Conservation (phyloP, 2,329 filamentous ascomycete genomes). For the Phialophora chinensis region DNA sequence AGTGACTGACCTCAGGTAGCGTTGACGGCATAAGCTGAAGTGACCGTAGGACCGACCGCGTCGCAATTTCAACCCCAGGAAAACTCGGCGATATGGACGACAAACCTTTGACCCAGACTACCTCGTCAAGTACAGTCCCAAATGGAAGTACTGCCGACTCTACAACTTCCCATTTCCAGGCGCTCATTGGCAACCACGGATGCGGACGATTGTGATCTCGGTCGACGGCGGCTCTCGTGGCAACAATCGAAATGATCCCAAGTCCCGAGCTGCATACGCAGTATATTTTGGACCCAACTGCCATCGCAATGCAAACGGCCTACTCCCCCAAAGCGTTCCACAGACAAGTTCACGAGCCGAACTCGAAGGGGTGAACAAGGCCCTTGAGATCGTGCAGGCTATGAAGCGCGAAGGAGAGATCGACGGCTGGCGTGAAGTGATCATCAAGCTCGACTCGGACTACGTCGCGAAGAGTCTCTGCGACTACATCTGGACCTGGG, state of each 20-base stretch:
- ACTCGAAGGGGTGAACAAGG: constrained; percentile 61
- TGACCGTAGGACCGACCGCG: constrained; percentile 31
- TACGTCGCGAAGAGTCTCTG: constrained; percentile 58
- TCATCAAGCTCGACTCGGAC: constrained; percentile 62
- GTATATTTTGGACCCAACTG: constrained; percentile 37
- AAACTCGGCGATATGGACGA: constrained; percentile 35
- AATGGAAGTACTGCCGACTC: constrained; percentile 34
- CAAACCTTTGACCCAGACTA: constrained; percentile 34
- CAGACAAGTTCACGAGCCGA: constrained; percentile 63
- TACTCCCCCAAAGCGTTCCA: constrained; percentile 23
- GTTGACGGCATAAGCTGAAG: not conserved
- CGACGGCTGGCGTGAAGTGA: constrained; percentile 48
- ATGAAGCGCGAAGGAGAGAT: constrained; percentile 33
- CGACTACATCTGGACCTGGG: constrained; percentile 53
- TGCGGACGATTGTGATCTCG: constrained; percentile 35
- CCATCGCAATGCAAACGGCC: constrained; percentile 30
- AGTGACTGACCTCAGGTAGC: not conserved
- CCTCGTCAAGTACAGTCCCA: constrained; percentile 38
- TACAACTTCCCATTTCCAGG: constrained; percentile 35
- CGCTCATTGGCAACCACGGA: constrained; percentile 33
- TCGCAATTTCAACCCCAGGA: constrained; percentile 37
- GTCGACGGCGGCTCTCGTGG: constrained; percentile 35
- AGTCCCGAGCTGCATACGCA: constrained; percentile 32
- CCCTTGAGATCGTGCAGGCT: constrained; percentile 43
- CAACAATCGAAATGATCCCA: constrained; percentile 31